A percentile compares a stretch with the other conserved stretches of the same genome.
These are phyloP conservation scores for Ustilago loliicola DNA, from an alignment of 1,284 basidiomycete genomes.

Conservation along the genomic window DNA sequence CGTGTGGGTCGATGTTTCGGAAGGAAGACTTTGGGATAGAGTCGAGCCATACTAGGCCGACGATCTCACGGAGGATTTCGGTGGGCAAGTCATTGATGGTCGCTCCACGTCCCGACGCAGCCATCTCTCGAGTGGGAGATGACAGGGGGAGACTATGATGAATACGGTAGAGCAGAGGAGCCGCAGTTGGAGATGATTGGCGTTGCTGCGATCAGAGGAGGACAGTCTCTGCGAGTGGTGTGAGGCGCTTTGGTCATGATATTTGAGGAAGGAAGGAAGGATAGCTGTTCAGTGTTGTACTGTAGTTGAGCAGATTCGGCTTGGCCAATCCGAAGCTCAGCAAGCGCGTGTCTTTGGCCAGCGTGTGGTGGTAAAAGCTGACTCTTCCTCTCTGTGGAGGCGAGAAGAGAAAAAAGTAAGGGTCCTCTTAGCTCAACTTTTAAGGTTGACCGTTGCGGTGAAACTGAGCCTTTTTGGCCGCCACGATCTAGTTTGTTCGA, in stretches of 20 bases:
- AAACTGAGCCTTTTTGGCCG: not conserved
- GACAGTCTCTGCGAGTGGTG: not conserved
- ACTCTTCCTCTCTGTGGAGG: not conserved
- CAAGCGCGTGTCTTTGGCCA: not conserved
- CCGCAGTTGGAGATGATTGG: not conserved
- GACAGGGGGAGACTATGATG: not conserved
- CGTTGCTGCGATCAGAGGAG: not conserved
- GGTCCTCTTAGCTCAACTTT: constrained; percentile 5
- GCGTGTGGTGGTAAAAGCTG: not conserved
- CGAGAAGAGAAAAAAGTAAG: not conserved
- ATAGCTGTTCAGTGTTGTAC: not conserved
- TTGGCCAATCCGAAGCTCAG: not conserved
- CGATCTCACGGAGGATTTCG: constrained; percentile 62
- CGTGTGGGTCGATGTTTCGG: constrained; percentile 65
- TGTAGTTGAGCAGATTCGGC: not conserved
- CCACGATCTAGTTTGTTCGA: not conserved
- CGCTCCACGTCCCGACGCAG: constrained; percentile 33
- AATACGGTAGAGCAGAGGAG: not conserved
- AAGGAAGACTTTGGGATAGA: constrained; percentile 63
- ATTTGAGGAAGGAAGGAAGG: not conserved
- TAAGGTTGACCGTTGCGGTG: not conserved
- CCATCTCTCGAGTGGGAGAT: constrained; percentile 35
- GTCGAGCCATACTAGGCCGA: constrained; percentile 62
- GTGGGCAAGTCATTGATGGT: constrained; percentile 55
- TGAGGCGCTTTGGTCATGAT: not conserved